Evolutionary conservation across 2,329 filamentous ascomycete species (phyloP).

Genomic region (Zalaria sp.): DNA sequence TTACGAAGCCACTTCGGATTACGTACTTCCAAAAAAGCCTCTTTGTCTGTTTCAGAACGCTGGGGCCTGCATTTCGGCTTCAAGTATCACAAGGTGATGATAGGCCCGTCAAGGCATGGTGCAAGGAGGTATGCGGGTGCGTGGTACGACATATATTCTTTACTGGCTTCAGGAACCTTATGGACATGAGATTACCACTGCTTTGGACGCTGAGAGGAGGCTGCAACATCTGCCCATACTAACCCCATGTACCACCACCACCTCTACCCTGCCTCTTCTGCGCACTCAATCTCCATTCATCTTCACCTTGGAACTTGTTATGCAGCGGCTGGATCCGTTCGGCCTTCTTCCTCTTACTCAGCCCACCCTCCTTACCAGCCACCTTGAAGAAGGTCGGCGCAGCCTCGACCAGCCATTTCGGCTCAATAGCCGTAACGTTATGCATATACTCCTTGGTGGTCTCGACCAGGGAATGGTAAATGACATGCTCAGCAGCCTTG

Average conservation of each 20-base stretch:
- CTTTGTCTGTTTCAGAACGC: too few relatives aligned
- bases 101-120: too few relatives aligned
- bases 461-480: constrained; percentile 81
- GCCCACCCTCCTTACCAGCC: constrained; percentile 59
- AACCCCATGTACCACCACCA: constrained; percentile 91
- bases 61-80: too few relatives aligned
- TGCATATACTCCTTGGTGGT: constrained; percentile 99
- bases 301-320: constrained; percentile 80
- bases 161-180: too few relatives aligned
- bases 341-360: constrained; percentile 85
- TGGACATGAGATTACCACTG: too few relatives aligned
- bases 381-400: constrained; percentile 99
- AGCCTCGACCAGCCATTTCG: constrained; percentile 84
- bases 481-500: constrained; percentile 90
- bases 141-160: too few relatives aligned
- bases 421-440: constrained; percentile 81
- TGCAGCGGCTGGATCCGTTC: constrained; percentile 93
- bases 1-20: too few relatives aligned
- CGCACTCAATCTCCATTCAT: constrained; percentile 87
- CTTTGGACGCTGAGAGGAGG: too few relatives aligned
- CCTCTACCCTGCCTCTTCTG: constrained; percentile 75
- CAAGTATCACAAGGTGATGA: too few relatives aligned
- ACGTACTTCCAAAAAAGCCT: too few relatives aligned
- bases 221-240: constrained; percentile 7
- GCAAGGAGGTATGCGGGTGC: too few relatives aligned